phyloP scores from a whole-genome alignment of 2,329 filamentous ascomycete genomes.

The Aspergillus oerlinghausenensis region DNA sequence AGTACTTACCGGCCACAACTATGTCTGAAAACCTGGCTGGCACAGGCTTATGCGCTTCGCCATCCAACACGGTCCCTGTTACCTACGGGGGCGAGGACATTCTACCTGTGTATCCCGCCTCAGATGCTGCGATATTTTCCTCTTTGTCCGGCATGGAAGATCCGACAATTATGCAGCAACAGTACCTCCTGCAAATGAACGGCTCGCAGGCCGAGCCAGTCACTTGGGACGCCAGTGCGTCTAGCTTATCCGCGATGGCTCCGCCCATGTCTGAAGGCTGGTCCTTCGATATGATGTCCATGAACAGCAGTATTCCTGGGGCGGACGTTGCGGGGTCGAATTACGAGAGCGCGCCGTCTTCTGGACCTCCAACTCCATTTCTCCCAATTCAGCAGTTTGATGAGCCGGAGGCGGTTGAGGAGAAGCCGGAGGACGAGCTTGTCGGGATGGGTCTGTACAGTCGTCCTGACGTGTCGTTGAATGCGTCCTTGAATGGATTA shows the following conservation, averaged over 20 bases:
- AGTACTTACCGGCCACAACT: conserved; percentile 15
- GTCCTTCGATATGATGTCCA: conserved; percentile 30
- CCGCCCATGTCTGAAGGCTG: conserved; percentile 27
- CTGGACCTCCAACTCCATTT: conserved; percentile 35
- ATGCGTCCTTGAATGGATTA: conserved; percentile 54
- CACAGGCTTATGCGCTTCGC: conserved; percentile 17
- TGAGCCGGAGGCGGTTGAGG: conserved; percentile 42
- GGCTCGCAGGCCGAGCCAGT: conserved; percentile 24
- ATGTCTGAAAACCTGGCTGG: conserved; percentile 14
- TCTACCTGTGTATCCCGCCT: conserved; percentile 19
- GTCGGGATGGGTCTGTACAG: conserved; percentile 83
- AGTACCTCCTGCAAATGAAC: conserved; percentile 19
- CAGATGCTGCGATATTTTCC: conserved; percentile 17
- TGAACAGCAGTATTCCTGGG: conserved; percentile 29
- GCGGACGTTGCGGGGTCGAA: conserved; percentile 26
- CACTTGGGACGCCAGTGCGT: conserved; percentile 20
- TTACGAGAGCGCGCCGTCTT: conserved; percentile 33
- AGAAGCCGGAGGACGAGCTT: conserved; percentile 63
- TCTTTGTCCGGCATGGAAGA: conserved; percentile 18
- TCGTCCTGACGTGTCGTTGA: conserved; percentile 56
- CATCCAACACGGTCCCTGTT: conserved; percentile 14
- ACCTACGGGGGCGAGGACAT: conserved; percentile 16
- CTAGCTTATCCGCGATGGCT: conserved; percentile 17
- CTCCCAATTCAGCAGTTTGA: conserved; percentile 34
- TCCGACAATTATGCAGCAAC: conserved; percentile 18